These are phyloP conservation scores for Chaetomiaceae sp. DNA, from an alignment of 2,329 filamentous ascomycete species.

Conservation along the genomic window DNA sequence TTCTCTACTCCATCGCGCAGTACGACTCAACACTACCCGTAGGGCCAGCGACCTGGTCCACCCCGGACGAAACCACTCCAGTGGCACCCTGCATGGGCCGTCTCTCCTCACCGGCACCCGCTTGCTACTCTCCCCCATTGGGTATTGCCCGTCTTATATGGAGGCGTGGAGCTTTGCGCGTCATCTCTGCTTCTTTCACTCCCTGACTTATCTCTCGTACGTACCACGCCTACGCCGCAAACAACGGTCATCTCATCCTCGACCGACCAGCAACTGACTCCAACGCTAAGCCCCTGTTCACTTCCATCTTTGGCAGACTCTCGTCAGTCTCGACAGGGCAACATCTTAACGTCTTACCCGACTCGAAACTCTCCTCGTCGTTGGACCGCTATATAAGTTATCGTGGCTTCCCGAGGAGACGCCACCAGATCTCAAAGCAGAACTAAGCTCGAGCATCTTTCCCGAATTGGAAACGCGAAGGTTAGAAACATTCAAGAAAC, in stretches of 20 bases:
- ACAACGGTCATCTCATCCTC: constrained; percentile 7
- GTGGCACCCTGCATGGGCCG: constrained; percentile 8
- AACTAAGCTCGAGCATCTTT: constrained; percentile 15
- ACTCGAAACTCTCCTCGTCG: neutral
- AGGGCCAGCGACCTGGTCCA: constrained; percentile 11
- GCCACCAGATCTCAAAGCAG: constrained; percentile 12
- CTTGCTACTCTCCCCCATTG: constrained; percentile 14
- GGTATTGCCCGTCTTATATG: constrained; percentile 25
- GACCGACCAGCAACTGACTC: constrained; percentile 6
- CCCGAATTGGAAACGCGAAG: constrained; percentile 8
- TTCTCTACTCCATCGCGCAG: neutral
- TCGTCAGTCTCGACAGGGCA: constrained; percentile 10
- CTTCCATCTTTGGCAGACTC: constrained; percentile 20
- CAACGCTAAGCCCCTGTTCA: constrained; percentile 20
- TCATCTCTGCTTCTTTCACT: constrained; percentile 16
- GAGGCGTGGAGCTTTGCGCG: constrained; percentile 14
- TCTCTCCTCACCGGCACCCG: constrained; percentile 10
- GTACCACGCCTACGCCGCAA: constrained; percentile 17
- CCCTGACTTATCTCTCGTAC: constrained; percentile 13
- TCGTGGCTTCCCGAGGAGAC: constrained; percentile 12
- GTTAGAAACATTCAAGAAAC: constrained; percentile 13
- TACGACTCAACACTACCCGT: constrained; percentile 1
- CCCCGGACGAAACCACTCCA: constrained; percentile 15
- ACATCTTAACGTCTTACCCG: constrained; percentile 4
- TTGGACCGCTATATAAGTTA: constrained; percentile 17